Conservation (phyloP, 768 basidiomycete species). For the Tulasnella sp. region DNA sequence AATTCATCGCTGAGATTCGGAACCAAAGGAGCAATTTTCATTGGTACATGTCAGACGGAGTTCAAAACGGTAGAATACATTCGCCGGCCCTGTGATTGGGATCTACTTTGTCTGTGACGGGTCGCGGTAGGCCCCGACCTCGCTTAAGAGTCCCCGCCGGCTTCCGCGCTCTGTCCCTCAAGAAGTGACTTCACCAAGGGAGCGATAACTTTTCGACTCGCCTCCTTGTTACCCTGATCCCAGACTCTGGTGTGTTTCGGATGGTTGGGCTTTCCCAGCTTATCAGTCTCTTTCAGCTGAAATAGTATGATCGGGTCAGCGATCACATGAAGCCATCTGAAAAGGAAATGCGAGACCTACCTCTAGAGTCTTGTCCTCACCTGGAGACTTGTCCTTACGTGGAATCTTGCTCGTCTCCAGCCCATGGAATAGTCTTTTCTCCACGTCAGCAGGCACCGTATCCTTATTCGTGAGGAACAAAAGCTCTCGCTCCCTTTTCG, state of each 20-base stretch:
- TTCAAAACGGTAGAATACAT: slow-evolving; percentile 3
- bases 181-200: slow-evolving; percentile 62
- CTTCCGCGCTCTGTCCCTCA: slow-evolving; percentile 39
- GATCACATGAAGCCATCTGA: neutral
- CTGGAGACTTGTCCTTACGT: slow-evolving; percentile 23
- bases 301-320: neutral
- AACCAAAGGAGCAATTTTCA: neutral
- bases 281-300: slow-evolving; percentile 22
- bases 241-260: slow-evolving; percentile 49
- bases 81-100: neutral
- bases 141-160: slow-evolving; percentile 2
- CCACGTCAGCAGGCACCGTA: slow-evolving; percentile 26
- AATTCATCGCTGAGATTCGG: neutral
- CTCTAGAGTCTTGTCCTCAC: slow-evolving; percentile 30
- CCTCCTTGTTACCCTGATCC: slow-evolving; percentile 60
- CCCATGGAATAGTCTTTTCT: slow-evolving; percentile 31
- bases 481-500: slow-evolving; percentile 39
- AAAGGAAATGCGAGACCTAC: neutral
- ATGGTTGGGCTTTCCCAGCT: slow-evolving; percentile 37
- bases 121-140: neutral
- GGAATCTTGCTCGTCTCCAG: slow-evolving; percentile 27
- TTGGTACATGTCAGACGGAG: neutral
- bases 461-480: slow-evolving; percentile 30
- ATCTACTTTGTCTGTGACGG: neutral
- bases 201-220: slow-evolving; percentile 63